A percentile compares a stretch with the other conserved stretches of the same genome.
Evolutionary conservation across 2,329 filamentous ascomycete species (phyloP).

Genomic region (Pseudovirgaria hyperparasitica): DNA sequence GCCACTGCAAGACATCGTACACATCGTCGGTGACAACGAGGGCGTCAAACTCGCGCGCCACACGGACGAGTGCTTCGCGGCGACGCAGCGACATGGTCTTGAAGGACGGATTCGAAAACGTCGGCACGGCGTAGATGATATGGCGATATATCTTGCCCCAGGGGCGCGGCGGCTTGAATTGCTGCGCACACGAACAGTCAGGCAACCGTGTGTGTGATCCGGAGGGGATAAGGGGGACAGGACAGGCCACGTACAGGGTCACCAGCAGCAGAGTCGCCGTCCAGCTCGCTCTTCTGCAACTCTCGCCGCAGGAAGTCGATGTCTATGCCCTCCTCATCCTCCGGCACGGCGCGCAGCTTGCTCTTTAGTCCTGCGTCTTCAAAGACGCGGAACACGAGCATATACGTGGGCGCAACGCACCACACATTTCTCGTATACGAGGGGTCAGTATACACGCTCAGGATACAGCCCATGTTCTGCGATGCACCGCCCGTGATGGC

Average conservation of each 20-base stretch:
- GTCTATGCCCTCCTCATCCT: slow-evolving; percentile 68
- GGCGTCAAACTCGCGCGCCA: slow-evolving; percentile 69
- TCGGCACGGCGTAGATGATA: slow-evolving; percentile 78
- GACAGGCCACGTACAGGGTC: too few species aligned
- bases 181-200: too few species aligned
- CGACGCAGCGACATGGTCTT: slow-evolving; percentile 63
- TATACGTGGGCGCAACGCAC: slow-evolving; percentile 73
- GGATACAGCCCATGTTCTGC: slow-evolving; percentile 65
- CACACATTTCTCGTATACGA: slow-evolving; percentile 62
- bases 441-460: slow-evolving; percentile 73
- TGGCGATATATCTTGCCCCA: slow-evolving; percentile 73
- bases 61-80: slow-evolving; percentile 54
- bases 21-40: slow-evolving; percentile 85
- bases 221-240: too few species aligned
- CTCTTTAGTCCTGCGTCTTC: slow-evolving; percentile 63
- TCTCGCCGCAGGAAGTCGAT: slow-evolving; percentile 44
- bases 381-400: slow-evolving; percentile 75
- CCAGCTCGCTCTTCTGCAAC: slow-evolving; percentile 36
- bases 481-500: slow-evolving; percentile 76
- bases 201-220: slow-evolving; percentile 1
- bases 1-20: slow-evolving; percentile 86
- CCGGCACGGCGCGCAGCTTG: slow-evolving; percentile 55
- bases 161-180: slow-evolving; percentile 44
- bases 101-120: slow-evolving; percentile 79
- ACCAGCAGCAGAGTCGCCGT: too few species aligned